Evolutionary conservation across 345 rosid genomes (phyloP).

Genomic region (Stellera chamaejasme): DNA sequence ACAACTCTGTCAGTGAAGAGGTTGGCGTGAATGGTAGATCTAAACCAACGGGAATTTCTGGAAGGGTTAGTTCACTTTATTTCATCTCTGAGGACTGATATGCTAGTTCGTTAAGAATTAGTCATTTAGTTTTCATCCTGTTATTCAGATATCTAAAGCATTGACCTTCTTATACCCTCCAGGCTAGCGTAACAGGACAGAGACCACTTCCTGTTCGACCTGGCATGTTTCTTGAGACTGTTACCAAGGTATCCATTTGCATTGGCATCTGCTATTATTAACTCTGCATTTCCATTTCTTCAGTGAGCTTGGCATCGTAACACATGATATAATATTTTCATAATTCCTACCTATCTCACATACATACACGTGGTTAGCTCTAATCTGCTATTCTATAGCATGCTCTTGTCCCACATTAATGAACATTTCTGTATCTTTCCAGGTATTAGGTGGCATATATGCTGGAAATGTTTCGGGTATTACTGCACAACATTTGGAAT

Average conservation of each 20-base stretch:
- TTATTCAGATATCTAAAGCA: background rate
- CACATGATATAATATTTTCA: background rate
- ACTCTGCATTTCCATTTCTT: background rate
- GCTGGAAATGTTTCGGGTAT: constrained; percentile 72
- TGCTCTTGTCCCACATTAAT: constrained; percentile 13
- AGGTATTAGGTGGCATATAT: constrained; percentile 91
- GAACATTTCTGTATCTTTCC: constrained; percentile 18
- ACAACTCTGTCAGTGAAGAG: constrained; percentile 29
- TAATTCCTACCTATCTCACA: background rate
- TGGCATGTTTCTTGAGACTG: constrained; percentile 94
- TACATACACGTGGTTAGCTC: constrained; percentile 5
- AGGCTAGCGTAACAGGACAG: constrained; percentile 69
- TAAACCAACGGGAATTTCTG: constrained; percentile 43
- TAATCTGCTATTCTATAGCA: background rate
- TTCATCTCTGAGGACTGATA: background rate
- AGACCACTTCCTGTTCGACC: constrained; percentile 90
- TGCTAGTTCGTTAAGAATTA: background rate
- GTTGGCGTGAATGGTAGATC: constrained; percentile 23
- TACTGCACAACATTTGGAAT: constrained; percentile 93
- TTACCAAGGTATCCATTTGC: constrained; percentile 57
- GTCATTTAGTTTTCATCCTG: background rate
- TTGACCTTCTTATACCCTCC: constrained; percentile 19
- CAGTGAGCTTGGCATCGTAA: background rate
- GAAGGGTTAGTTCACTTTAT: constrained; percentile 45
- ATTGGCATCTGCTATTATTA: background rate